Percentiles rank a stretch among this genome's conserved stretches.
These are phyloP conservation scores for Annulohypoxylon stygium DNA, from an alignment of 495 filamentous ascomycete genomes.

Conservation along the genomic window DNA sequence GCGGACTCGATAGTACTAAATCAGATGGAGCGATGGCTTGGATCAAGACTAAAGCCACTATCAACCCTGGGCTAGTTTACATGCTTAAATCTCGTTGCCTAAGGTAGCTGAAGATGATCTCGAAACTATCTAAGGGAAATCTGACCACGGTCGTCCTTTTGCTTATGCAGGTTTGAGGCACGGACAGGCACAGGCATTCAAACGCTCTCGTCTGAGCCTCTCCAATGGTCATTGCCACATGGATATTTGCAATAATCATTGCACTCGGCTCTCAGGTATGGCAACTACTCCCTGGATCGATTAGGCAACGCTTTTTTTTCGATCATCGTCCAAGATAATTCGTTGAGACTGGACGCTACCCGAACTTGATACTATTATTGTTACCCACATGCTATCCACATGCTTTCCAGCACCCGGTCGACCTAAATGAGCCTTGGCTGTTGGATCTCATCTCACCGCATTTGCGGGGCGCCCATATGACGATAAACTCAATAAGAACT, in stretches of 20 bases:
- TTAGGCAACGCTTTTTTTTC: slow-evolving; percentile 25
- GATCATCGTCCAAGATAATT: slow-evolving; percentile 20
- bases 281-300: slow-evolving; percentile 27
- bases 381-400: slow-evolving; percentile 31
- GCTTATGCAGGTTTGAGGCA: slow-evolving; percentile 25
- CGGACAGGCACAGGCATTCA: slow-evolving; percentile 21
- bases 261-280: slow-evolving; percentile 22
- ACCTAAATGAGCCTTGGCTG: slow-evolving; percentile 32
- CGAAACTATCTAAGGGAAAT: slow-evolving; percentile 1
- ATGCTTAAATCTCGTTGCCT: slow-evolving; percentile 24
- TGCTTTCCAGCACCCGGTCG: slow-evolving; percentile 4
- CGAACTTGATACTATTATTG: slow-evolving; percentile 34
- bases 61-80: neutral
- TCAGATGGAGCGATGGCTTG: slow-evolving; percentile 25
- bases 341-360: slow-evolving; percentile 13
- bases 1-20: neutral
- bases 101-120: slow-evolving; percentile 17
- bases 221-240: neutral
- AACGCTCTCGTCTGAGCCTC: slow-evolving; percentile 34
- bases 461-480: slow-evolving; percentile 30
- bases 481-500: slow-evolving; percentile 14
- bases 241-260: neutral
- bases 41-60: neutral
- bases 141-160: slow-evolving; percentile 8
- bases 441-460: slow-evolving; percentile 45